Base-by-base conservation (phyloP, 352 stramenopile species). In the Aphanomyces euteiches region DNA sequence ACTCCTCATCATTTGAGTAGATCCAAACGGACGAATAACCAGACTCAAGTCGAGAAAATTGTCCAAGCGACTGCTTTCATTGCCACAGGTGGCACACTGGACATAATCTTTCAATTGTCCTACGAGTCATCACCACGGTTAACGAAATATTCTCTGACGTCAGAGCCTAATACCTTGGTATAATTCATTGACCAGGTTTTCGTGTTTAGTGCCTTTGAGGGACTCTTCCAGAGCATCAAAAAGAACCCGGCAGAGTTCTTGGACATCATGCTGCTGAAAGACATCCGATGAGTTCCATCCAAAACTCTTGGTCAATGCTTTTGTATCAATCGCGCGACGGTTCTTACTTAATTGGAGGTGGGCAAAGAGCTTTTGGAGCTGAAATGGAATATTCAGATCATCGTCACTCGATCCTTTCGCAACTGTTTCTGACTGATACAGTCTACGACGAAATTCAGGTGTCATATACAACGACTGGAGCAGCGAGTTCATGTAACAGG, bases 401-500 rank as follows among this genome's bases (percentile, higher is more conserved):
- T 88, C 78, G 2, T 73, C 63, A 17, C 89, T 81, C 56, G 86
- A 75, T 7, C 90, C 82, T 5, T 45, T 3, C 53, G 65, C 15
- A 47, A 47, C 8, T 53, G 3, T 69, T 54, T 2, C 77, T 81
- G 83, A 94, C 56, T 82, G 74, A 72, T 96, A 93, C 71, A 95
- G 75, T 59, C 88, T 80, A 58, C 89, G 80, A 7, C 90, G 85
- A 71, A 97, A 89, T 67, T 94, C 88, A 1, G 82, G 84, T 39
- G 93, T 93, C 84, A 96, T 93, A 72, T 88, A 97, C 78, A 97
- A 89, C 69, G 85, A 95, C 79, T 97, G 91, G 47, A 97, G 79
- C 50, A 97, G 73, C 54, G 83, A 95, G 76, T 97, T 97, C 88
- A 97, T 96, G 78, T 97, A 97, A 76, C 91, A 97, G n/a, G 90